phyloP scores from a whole-genome alignment of 257 asterid genomes.

The Forsythia viridissima region DNA sequence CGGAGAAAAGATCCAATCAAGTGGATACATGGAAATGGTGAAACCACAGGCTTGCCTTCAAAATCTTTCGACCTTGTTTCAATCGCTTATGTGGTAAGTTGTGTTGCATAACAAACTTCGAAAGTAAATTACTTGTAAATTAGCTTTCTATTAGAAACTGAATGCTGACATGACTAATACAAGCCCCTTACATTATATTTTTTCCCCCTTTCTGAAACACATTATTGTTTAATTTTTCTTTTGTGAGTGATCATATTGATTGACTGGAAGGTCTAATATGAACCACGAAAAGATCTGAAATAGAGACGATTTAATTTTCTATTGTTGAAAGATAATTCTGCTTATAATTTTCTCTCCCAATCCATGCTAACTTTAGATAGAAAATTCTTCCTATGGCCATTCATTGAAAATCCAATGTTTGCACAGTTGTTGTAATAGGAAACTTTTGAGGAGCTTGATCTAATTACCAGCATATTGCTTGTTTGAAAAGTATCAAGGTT shows the following conservation, averaged over 20 bases:
- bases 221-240: background rate
- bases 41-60: conserved; percentile 85
- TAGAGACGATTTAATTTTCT: background rate
- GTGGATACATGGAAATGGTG: conserved; percentile 92
- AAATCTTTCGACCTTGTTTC: conserved; percentile 85
- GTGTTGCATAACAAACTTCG: background rate
- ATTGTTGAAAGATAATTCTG: background rate
- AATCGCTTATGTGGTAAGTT: conserved; percentile 78
- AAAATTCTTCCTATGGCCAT: background rate
- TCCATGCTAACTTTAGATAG: background rate
- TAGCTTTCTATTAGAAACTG: background rate
- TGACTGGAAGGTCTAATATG: background rate
- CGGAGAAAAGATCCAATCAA: conserved; percentile 40
- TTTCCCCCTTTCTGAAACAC: background rate
- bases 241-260: background rate
- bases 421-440: background rate
- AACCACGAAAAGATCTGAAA: background rate
- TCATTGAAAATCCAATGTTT: background rate
- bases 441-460: background rate
- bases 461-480: background rate
- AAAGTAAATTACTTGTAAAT: background rate
- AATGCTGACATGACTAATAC: background rate
- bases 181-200: background rate
- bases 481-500: background rate
- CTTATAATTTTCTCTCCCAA: background rate